Conservation (phyloP, 352 stramenopile species). For the Blastocystis sp. region DNA sequence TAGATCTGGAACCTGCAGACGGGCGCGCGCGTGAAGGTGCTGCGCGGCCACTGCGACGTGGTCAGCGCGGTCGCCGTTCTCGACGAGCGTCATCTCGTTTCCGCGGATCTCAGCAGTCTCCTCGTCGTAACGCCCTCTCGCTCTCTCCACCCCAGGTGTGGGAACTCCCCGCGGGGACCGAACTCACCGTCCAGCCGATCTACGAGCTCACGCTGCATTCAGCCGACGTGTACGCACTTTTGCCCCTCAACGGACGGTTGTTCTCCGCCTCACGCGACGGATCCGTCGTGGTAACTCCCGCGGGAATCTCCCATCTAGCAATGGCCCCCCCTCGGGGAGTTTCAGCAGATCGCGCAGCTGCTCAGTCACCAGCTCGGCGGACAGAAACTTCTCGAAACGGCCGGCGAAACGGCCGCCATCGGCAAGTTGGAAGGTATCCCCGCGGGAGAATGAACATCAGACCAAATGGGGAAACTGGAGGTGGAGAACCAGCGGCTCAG, state of each 20-base stretch:
- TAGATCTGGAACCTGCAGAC: background rate
- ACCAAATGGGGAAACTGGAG: background rate
- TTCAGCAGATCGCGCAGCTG: background rate
- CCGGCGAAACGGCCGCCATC: too few species aligned
- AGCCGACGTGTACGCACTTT: background rate
- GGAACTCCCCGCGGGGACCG: background rate
- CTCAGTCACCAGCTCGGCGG: background rate
- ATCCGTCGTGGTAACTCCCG: background rate
- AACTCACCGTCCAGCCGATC: background rate
- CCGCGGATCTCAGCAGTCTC: background rate
- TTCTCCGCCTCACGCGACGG: background rate
- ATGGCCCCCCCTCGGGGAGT: background rate
- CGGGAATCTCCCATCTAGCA: background rate
- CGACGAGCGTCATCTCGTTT: background rate
- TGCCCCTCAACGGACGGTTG: background rate
- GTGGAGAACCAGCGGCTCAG: background rate
- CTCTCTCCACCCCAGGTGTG: background rate
- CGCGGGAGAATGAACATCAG: background rate
- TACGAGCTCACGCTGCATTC: conserved; percentile 8
- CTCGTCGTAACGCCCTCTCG: background rate
- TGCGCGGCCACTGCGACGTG: background rate
- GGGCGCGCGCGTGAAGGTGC: background rate
- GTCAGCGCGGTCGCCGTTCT: background rate
- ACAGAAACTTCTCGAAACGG: background rate
- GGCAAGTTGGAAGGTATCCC: too few species aligned